Evolutionary conservation across 2,329 filamentous ascomycete species (phyloP).

Genomic region (Coniella vitis): DNA sequence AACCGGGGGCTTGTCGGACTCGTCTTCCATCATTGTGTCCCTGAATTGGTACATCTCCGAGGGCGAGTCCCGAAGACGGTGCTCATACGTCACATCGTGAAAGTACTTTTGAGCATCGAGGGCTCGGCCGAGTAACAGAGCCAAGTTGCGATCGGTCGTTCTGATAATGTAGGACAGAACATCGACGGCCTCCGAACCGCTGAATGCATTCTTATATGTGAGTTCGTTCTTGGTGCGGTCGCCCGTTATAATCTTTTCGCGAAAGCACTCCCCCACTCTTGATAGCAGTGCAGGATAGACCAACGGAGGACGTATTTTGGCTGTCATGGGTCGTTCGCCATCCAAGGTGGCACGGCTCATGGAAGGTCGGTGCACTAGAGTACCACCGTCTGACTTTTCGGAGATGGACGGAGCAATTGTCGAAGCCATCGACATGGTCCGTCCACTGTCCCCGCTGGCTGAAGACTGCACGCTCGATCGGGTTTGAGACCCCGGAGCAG

Average conservation of each 20-base stretch:
- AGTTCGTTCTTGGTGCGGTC: constrained; percentile 95
- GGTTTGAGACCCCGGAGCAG: constrained; percentile 47
- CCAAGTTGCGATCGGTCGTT: constrained; percentile 91
- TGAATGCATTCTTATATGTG: constrained; percentile 96
- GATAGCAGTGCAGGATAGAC: constrained; percentile 93
- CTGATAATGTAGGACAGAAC: constrained; percentile 94
- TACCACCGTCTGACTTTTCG: constrained; percentile 17
- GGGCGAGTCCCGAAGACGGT: constrained; percentile 86
- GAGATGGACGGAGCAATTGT: constrained; percentile 64
- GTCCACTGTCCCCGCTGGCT: constrained; percentile 39
- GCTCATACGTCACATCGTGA: constrained; percentile 97
- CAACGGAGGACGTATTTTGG: constrained; percentile 66
- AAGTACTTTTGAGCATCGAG: constrained; percentile 98
- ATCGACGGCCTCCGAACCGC: constrained; percentile 90
- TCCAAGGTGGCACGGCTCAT: constrained; percentile 47
- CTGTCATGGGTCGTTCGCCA: constrained; percentile 50
- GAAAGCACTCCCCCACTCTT: constrained; percentile 87
- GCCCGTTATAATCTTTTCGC: constrained; percentile 75
- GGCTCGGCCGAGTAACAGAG: constrained; percentile 80
- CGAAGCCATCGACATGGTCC: constrained; percentile 91
- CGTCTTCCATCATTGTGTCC: constrained; percentile 81
- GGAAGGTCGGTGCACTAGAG: constrained; percentile 48
- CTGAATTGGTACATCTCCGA: constrained; percentile 96
- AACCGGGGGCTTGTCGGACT: constrained; percentile 64
- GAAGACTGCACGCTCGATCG: constrained; percentile 59